Conservation (phyloP, 805 yeast genomes). For the Wickerhamomyces rabaulensis region DNA sequence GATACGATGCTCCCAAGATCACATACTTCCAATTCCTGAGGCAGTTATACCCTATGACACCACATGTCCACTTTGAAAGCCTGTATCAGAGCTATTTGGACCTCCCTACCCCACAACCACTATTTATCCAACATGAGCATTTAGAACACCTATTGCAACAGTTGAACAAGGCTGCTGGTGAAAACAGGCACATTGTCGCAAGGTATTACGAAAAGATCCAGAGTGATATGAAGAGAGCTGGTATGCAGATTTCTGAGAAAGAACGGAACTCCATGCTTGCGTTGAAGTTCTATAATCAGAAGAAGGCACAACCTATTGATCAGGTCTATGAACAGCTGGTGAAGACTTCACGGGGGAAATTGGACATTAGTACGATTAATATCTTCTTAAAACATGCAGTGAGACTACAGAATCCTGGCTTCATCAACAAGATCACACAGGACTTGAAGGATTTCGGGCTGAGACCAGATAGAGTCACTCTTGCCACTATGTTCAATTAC, state of each 20-base stretch:
- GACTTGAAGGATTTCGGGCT: slow-evolving; percentile 14
- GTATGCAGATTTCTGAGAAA: slow-evolving; percentile 25
- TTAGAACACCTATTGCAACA: slow-evolving; percentile 26
- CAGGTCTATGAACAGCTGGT: slow-evolving; percentile 1
- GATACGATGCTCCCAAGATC: slow-evolving; percentile 7
- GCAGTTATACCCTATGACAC: slow-evolving; percentile 12
- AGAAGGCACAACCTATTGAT: slow-evolving; percentile 2
- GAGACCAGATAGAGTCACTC: slow-evolving; percentile 28
- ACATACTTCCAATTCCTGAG: slow-evolving; percentile 19
- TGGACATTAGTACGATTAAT: slow-evolving; percentile 21
- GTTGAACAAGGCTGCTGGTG: slow-evolving; percentile 14
- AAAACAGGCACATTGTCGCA: slow-evolving; percentile 8
- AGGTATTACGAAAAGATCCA: slow-evolving; percentile 8
- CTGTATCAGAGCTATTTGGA: slow-evolving; percentile 21
- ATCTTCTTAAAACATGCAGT: slow-evolving; percentile 24
- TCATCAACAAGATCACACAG: slow-evolving; percentile 12
- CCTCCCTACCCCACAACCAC: slow-evolving; percentile 30
- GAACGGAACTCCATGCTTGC: slow-evolving; percentile 25
- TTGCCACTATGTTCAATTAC: slow-evolving; percentile 15
- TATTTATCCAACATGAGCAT: slow-evolving; percentile 23
- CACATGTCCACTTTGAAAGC: slow-evolving; percentile 6
- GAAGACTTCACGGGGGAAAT: slow-evolving; percentile 1
- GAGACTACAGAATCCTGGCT: slow-evolving; percentile 8
- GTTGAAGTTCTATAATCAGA: slow-evolving; percentile 10
- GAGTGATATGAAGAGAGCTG: slow-evolving; percentile 20